These are phyloP conservation scores for Eutrema heterophyllum DNA, from an alignment of 345 rosid species.

Conservation along the genomic window DNA sequence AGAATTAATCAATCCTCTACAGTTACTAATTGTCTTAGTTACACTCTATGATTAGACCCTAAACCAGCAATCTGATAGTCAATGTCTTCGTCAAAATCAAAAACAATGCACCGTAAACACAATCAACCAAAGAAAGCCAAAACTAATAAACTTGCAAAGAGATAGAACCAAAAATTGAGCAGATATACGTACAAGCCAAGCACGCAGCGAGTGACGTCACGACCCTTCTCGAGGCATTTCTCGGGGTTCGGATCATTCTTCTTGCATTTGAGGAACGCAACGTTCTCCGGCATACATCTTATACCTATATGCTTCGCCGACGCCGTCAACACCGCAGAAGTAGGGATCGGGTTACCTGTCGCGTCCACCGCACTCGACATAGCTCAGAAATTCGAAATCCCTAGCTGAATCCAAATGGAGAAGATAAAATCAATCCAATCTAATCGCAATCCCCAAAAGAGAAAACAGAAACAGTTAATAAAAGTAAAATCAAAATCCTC, in stretches of 20 bases:
- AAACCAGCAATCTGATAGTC: not conserved
- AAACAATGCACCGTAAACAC: not conserved
- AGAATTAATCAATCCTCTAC: not conserved
- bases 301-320: conserved; percentile 77
- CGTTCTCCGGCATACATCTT: conserved; percentile 68
- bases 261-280: conserved; percentile 93
- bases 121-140: not conserved
- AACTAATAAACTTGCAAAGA: not conserved
- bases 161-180: not conserved
- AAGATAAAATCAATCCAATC: not conserved
- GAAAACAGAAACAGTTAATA: not conserved
- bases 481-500: not conserved
- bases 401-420: not conserved
- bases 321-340: conserved; percentile 86
- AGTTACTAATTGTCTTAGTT: not conserved
- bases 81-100: not conserved
- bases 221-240: conserved; percentile 94
- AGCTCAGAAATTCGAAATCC: conserved; percentile 22
- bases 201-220: conserved; percentile 92
- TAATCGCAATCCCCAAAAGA: not conserved
- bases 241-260: conserved; percentile 97
- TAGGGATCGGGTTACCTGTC: conserved; percentile 80
- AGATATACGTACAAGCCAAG: conserved; percentile 62
- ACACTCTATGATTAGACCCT: not conserved
- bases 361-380: conserved; percentile 79